Evolutionary conservation across 169 alveolate species (phyloP), one percentile per base, ranked within the genome.

Genomic region (Plasmodium gallinaceum): DNA sequence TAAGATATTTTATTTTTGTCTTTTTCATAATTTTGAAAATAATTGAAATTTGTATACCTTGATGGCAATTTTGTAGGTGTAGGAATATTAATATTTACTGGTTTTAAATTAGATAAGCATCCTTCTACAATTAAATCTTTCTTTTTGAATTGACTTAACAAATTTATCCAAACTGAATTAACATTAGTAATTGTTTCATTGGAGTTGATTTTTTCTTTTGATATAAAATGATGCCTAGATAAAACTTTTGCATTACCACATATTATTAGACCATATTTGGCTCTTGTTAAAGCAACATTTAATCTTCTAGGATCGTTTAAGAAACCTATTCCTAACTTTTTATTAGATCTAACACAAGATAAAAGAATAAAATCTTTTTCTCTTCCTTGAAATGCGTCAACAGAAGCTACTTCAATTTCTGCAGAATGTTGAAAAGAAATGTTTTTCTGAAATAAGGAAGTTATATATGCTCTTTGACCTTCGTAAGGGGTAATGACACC

Each of bases 401-500:
- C 96, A 0, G 99, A 95, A 22, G 97, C 86, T 0, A 94, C 90
- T 18, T 92, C 94, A 54, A 92, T 88, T 1, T 83, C 96, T 96
- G 88, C 88, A 76, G 89, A 92, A 94, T 20, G 86, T 66, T 68
- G 88, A 37, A 73, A 83, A 69, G 88, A 94, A 85, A 68, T 94
- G 83, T 58, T 92, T 62, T 78, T 78, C 26, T 78, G 89, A 16
- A 78, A 78, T 51, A 97, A 24, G 93, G 96, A 88, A 78, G 96
- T 43, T 95, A 96, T 88, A 98, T 91, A 62, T 52, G 91, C 97
- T 75, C 97, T 92, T 93, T 98, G 97, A 7, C 99, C 99, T 93
- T 97, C 98, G 90, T 98, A 98, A 51, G 99, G 99, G 9, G 99
- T 97, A 43, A 98, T 96, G 52, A 98, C 97, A 62, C 99, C 99